A percentile compares a stretch with the other conserved stretches of the same genome.
Conservation (phyloP, 352 stramenopile species). For the Globisporangium takayamanum region DNA sequence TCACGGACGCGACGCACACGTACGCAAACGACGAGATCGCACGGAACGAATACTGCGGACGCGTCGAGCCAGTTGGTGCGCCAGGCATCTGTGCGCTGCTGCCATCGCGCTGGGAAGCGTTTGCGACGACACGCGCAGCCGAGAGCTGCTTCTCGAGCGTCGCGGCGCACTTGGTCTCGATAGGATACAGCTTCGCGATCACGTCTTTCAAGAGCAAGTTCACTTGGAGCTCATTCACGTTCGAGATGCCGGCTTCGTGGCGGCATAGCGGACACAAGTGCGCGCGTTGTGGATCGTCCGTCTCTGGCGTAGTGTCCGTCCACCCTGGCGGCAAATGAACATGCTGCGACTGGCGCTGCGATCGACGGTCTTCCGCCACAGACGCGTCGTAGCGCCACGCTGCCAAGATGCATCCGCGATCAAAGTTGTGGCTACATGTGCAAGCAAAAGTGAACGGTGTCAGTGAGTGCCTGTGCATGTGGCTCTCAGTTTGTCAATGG, state of each 20-base stretch:
- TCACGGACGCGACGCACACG: conserved; percentile 60
- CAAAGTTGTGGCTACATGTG: conserved; percentile 66
- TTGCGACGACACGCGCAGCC: not conserved
- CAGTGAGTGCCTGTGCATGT: not conserved
- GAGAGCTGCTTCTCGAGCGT: conserved; percentile 40
- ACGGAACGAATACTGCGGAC: conserved; percentile 29
- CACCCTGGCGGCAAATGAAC: too few relatives aligned
- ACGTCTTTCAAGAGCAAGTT: conserved; percentile 63
- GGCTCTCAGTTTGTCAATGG: not conserved
- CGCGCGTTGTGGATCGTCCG: not conserved
- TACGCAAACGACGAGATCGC: conserved; percentile 68
- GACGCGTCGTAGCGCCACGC: conserved; percentile 42
- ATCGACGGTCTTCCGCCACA: not conserved
- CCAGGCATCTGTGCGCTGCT: conserved; percentile 1
- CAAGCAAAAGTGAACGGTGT: not conserved
- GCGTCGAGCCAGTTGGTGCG: not conserved
- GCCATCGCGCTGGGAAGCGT: not conserved
- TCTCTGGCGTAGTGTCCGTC: too few relatives aligned
- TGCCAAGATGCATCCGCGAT: conserved; percentile 65
- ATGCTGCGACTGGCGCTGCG: too few relatives aligned
- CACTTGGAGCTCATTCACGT: conserved; percentile 37
- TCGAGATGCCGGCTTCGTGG: conserved; percentile 24
- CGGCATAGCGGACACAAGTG: conserved; percentile 66
- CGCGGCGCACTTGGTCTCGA: conserved; percentile 29
- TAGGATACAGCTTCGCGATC: conserved; percentile 50